phyloP scores from a whole-genome alignment of 495 filamentous ascomycete species.

The Hyaloscypha variabilis region DNA sequence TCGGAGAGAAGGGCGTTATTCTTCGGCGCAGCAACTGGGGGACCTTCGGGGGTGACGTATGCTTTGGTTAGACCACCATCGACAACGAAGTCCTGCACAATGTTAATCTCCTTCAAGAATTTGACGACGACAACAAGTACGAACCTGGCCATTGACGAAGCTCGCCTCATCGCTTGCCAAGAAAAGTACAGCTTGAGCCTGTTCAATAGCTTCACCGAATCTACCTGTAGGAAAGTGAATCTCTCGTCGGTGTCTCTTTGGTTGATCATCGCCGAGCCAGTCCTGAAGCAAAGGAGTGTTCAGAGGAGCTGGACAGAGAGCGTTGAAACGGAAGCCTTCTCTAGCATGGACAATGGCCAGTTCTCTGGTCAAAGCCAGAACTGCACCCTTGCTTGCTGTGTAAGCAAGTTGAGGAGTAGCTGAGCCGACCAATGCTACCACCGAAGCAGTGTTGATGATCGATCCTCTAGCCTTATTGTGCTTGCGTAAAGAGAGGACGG shows the following conservation, averaged over 20 bases:
- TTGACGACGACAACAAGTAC: background rate
- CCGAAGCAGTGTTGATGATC: constrained; percentile 94
- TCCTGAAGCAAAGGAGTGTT: constrained; percentile 90
- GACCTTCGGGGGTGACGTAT: constrained; percentile 90
- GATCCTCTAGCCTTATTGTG: constrained; percentile 76
- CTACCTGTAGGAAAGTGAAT: constrained; percentile 94
- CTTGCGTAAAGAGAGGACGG: constrained; percentile 78
- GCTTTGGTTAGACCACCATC: constrained; percentile 96
- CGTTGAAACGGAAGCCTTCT: constrained; percentile 87
- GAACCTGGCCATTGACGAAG: constrained; percentile 78
- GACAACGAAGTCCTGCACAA: constrained; percentile 82
- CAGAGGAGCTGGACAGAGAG: constrained; percentile 87
- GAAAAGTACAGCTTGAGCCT: constrained; percentile 92
- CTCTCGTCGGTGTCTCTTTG: constrained; percentile 83
- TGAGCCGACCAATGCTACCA: constrained; percentile 88
- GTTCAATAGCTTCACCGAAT: constrained; percentile 95
- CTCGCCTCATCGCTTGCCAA: constrained; percentile 92
- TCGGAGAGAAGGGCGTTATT: constrained; percentile 59
- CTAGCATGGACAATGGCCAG: constrained; percentile 82
- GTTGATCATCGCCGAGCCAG: constrained; percentile 88
- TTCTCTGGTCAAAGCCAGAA: constrained; percentile 83
- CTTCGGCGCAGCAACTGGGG: constrained; percentile 65
- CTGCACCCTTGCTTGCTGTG: constrained; percentile 93
- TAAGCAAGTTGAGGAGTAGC: constrained; percentile 97
- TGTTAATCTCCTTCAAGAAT: constrained; percentile 15